A percentile compares a stretch with the other conserved stretches of the same genome.
phyloP scores from a whole-genome alignment of 768 basidiomycete genomes.

The Boletus sensibilis region DNA sequence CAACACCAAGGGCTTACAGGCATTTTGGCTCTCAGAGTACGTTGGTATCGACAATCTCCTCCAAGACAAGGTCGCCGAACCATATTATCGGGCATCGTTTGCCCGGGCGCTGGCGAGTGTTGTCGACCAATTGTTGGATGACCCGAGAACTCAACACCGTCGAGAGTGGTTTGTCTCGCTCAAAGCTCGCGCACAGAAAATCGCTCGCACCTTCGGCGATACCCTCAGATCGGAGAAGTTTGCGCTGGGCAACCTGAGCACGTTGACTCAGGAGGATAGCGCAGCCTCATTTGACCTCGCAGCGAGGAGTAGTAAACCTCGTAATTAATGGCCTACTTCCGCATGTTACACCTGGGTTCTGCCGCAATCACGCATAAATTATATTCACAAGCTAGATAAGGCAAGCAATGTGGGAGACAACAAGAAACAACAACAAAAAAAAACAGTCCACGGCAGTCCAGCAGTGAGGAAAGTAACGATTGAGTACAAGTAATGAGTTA shows the following conservation, averaged over 20 bases:
- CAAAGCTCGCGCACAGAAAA: constrained; percentile 18
- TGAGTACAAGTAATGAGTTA: neutral
- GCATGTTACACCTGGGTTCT: neutral
- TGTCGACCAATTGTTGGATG: constrained; percentile 35
- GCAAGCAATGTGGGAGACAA: neutral
- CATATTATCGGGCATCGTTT: constrained; percentile 49
- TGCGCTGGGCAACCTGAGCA: constrained; percentile 25
- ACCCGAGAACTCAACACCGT: constrained; percentile 16
- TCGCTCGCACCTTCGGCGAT: constrained; percentile 13
- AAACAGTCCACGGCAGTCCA: constrained; percentile 9
- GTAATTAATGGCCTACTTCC: constrained; percentile 14
- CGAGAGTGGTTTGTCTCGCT: constrained; percentile 21
- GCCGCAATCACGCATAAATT: neutral
- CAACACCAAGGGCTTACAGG: constrained; percentile 54
- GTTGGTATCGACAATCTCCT: constrained; percentile 44
- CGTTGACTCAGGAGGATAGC: constrained; percentile 26
- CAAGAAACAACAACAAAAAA: constrained; percentile 1
- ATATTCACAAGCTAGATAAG: constrained; percentile 12
- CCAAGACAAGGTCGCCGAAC: constrained; percentile 13
- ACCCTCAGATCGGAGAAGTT: constrained; percentile 21
- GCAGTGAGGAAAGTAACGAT: neutral
- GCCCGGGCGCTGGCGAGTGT: constrained; percentile 44
- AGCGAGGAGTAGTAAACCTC: constrained; percentile 28
- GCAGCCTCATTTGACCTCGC: constrained; percentile 33
- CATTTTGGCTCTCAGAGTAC: constrained; percentile 55